Percentiles rank a stretch among this genome's conserved stretches.
phyloP scores from a whole-genome alignment of 352 stramenopile genomes.

The Phytophthora ohioensis region DNA sequence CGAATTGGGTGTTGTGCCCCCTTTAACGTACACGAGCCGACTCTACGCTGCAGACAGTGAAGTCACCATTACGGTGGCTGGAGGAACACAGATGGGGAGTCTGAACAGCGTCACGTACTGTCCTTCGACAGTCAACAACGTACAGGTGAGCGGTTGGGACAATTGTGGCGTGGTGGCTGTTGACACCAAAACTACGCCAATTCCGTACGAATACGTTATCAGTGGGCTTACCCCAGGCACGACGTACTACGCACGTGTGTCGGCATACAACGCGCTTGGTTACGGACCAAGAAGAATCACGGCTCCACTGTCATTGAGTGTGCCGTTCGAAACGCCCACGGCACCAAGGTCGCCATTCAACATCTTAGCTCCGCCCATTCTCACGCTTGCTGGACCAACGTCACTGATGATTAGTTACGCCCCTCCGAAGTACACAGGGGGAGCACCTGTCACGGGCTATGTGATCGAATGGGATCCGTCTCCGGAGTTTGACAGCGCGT shows the following conservation, averaged over 20 bases:
- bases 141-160: conserved; percentile 36
- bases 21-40: conserved; percentile 59
- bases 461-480: conserved; percentile 92
- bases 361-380: conserved; percentile 52
- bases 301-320: conserved; percentile 60
- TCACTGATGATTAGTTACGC: conserved; percentile 85
- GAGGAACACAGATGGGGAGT: conserved; percentile 42
- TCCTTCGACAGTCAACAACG: conserved; percentile 38
- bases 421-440: conserved; percentile 87
- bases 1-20: conserved; percentile 62
- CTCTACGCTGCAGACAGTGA: conserved; percentile 52
- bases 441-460: conserved; percentile 88
- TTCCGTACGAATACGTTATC: conserved; percentile 67
- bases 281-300: conserved; percentile 67
- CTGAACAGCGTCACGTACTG: conserved; percentile 62
- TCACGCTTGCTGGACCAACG: conserved; percentile 74
- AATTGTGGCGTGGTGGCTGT: conserved; percentile 45
- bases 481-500: conserved; percentile 77
- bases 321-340: conserved; percentile 73
- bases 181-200: conserved; percentile 22
- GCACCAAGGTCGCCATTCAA: conserved; percentile 73
- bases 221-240: conserved; percentile 59
- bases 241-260: conserved; percentile 79
- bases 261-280: conserved; percentile 70
- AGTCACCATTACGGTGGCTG: conserved; percentile 48